Evolutionary conservation across 768 basidiomycete species (phyloP).

Genomic region (Mycena galericulata): DNA sequence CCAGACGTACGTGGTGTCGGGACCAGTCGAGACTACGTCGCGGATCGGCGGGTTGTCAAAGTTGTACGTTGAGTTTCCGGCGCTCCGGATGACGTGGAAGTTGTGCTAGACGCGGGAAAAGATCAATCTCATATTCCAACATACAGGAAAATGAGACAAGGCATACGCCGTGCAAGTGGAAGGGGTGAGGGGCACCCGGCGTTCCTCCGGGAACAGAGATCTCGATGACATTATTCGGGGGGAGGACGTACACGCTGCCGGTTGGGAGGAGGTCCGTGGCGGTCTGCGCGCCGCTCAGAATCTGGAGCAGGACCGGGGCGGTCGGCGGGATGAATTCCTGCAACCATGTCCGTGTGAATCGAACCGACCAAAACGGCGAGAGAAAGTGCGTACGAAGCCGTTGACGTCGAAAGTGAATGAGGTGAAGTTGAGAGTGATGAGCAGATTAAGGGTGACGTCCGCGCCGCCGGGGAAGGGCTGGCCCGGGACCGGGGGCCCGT

Average conservation of each 20-base stretch:
- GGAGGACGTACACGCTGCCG: slow-evolving; percentile 52
- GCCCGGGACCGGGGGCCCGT: slow-evolving; percentile 38
- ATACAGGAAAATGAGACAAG: no score
- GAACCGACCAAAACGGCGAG: neutral
- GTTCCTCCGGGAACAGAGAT: slow-evolving; percentile 48
- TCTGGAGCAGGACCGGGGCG: slow-evolving; percentile 59
- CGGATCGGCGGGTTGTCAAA: slow-evolving; percentile 53
- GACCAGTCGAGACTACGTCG: slow-evolving; percentile 26
- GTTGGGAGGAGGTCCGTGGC: slow-evolving; percentile 47
- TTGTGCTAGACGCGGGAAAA: no score
- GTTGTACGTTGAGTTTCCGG: slow-evolving; percentile 42
- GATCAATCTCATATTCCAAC: no score
- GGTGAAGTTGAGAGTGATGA: slow-evolving; percentile 33
- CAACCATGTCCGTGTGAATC: no score
- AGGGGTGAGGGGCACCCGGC: slow-evolving; percentile 28
- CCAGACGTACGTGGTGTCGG: slow-evolving; percentile 4
- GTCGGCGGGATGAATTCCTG: slow-evolving; percentile 44
- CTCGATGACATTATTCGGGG: slow-evolving; percentile 54
- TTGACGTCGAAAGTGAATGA: slow-evolving; percentile 46
- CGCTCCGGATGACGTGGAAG: slow-evolving; percentile 47
- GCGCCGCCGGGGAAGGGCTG: slow-evolving; percentile 40
- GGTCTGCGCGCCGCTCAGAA: slow-evolving; percentile 52
- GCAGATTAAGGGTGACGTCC: slow-evolving; percentile 40
- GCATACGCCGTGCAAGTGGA: slow-evolving; percentile 37
- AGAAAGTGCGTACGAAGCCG: slow-evolving; percentile 30